Evolutionary conservation across 495 filamentous ascomycete species (phyloP).

Genomic region (Lasiosphaeriaceae sp.): DNA sequence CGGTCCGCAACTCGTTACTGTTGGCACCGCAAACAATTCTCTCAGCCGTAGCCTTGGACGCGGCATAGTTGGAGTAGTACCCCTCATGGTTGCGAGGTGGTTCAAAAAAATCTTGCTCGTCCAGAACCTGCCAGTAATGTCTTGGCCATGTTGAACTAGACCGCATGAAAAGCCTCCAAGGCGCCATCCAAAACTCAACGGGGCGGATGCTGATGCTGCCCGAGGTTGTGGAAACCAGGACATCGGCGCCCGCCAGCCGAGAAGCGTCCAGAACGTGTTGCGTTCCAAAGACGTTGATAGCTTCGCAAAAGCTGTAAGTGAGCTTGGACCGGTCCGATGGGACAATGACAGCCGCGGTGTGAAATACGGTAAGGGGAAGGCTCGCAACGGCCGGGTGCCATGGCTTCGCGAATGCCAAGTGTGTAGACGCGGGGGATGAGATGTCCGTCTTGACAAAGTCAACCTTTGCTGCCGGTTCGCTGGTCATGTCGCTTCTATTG

Average conservation of each 20-base stretch:
- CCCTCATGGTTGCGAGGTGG: constrained; percentile 42
- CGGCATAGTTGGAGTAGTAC: constrained; percentile 57
- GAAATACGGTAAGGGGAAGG: constrained; percentile 42
- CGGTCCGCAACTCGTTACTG: constrained; percentile 42
- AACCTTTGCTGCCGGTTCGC: constrained; percentile 23
- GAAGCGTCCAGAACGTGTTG: constrained; percentile 53
- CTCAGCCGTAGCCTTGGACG: constrained; percentile 52
- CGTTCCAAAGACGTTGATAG: constrained; percentile 57
- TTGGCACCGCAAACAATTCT: constrained; percentile 47
- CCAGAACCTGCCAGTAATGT: constrained; percentile 45
- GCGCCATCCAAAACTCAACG: constrained; percentile 45
- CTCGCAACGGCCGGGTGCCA: constrained; percentile 29
- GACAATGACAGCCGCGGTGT: constrained; percentile 43
- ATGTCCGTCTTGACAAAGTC: constrained; percentile 42
- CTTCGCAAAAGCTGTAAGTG: constrained; percentile 34
- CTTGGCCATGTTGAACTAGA: constrained; percentile 21
- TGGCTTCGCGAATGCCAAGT: constrained; percentile 33
- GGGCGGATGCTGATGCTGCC: constrained; percentile 49
- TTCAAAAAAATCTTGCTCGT: constrained; percentile 38
- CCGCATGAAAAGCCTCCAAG: constrained; percentile 37
- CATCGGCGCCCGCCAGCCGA: constrained; percentile 43
- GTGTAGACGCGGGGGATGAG: constrained; percentile 30
- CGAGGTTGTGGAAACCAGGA: constrained; percentile 58
- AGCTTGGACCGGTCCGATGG: constrained; percentile 39
- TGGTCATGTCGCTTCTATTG: constrained; percentile 33